Base-by-base conservation (phyloP, 257 asterid genomes). In the Rehmannia glutinosa region DNA sequence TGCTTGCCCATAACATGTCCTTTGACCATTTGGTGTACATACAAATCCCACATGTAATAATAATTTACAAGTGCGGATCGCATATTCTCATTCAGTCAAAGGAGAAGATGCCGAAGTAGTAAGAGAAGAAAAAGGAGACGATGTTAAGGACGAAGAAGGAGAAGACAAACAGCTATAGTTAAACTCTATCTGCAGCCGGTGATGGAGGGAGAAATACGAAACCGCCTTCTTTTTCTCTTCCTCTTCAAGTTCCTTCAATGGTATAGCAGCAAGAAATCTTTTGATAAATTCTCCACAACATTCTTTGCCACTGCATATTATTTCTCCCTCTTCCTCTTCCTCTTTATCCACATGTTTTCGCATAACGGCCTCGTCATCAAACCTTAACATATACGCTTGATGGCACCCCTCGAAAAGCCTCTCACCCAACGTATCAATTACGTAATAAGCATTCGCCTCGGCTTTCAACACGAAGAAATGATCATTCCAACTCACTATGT, bases 401-500 rank as follows among this genome's bases (percentile, higher is more conserved):
- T 68, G 50, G 77, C 96, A 89, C 57, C 95, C 88, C 77, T 84
- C 95, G 28, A 23, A 75, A 2, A 86, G 83, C 77, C 96, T 75
- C 75, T 81, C 95, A 1, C 96, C 96, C 69, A 89, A 80, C 0
- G 95, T 83, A 69, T 89, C 92, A 24, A 89, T 80, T 60, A 86
- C 80, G 75, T 84, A 83, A 43, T 78, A 82, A 24, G 87, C 81
- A 11, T 83, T 28, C 0, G 42, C 57, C 68, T 89, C 95, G 11
- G 63, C 82, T 59, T 86, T 89, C 81, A 89, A 46, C 68, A 87
- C 89, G 55, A 87, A 85, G 79, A 89, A 84, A 81, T 89, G 96
- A 49, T 88, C 94, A 8, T 88, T 82, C 96, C 96, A 88, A 11
- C 96, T 86, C 16, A 88, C 83, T n/a, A 84, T 79, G 78, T 89